These are phyloP conservation scores for Trypanosoma melophagium DNA, from an alignment of 208 protist species.

Conservation along the genomic window DNA sequence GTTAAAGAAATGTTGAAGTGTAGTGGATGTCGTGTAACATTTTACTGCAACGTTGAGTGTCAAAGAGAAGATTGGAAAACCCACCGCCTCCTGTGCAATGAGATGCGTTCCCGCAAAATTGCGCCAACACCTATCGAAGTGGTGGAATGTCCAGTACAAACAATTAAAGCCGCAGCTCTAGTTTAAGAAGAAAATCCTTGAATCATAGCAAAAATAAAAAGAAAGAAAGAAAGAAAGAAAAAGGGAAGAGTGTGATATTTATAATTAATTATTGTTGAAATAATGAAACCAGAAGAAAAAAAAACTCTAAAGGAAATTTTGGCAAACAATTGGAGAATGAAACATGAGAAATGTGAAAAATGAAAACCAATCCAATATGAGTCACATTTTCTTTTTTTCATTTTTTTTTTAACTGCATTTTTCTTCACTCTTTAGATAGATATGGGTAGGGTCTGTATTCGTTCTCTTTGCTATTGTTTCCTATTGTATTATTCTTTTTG, in stretches of 20 bases:
- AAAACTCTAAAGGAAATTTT: background rate
- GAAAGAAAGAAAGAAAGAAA: background rate
- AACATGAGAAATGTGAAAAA: background rate
- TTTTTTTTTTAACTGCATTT: no score
- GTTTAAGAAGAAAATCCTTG: slow-evolving; percentile 16
- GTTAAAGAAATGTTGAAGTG: slow-evolving; percentile 75
- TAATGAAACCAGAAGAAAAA: background rate
- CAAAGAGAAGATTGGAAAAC: slow-evolving; percentile 79
- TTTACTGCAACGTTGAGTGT: slow-evolving; percentile 76
- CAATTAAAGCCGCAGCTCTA: slow-evolving; percentile 31
- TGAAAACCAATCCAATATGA: no score
- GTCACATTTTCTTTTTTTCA: no score
- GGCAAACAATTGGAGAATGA: background rate
- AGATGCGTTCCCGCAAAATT: slow-evolving; percentile 58
- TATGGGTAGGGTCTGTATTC: no score
- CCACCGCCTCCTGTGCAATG: slow-evolving; percentile 70
- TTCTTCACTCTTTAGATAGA: no score
- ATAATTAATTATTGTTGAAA: background rate
- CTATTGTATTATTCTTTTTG: no score
- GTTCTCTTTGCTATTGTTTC: no score
- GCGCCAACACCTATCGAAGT: slow-evolving; percentile 29
- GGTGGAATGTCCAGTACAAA: slow-evolving; percentile 26
- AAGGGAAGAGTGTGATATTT: background rate
- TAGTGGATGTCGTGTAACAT: slow-evolving; percentile 74
- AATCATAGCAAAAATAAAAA: background rate